Base-by-base conservation (phyloP, 2,329 filamentous ascomycete species). In the Paecilomyces formosus region DNA sequence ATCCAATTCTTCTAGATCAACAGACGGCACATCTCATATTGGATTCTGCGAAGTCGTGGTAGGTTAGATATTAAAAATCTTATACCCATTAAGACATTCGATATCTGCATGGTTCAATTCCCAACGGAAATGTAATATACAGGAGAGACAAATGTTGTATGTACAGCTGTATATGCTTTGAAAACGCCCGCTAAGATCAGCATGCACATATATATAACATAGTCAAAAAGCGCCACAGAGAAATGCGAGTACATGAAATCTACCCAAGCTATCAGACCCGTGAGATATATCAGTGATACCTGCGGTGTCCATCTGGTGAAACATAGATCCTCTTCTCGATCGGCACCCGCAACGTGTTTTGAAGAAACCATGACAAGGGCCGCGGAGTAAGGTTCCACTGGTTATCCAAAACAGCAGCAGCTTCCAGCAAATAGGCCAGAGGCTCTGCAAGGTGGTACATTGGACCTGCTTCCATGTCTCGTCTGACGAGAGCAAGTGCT, bases 291-390 rank as follows among this genome's bases (percentile, higher is more conserved):
- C 5, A 30, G 28, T n/a, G 6, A 18, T 18, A 13, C 35, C 15
- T 45, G 39, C 8, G 4, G 39, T 18, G 5, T 8, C 18, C 39
- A 18, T 45, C 39, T 4, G n/a, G n/a, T n/a, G 6, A 2, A 8
- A 45, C n/a, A 45, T 45, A 45, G 18, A 3, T 4, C 21, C 56
- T 55, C 30, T 62, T 57, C 39, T 60, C 57, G 33, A 72, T 60
- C 18, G 68, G 68, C n/a, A 76, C 62, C 9, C 65, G 56, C 12
- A 76, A 71, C 24, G 68, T 65, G 57, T 74, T 70, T 45, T 73
- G 61, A 52, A 74, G 58, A 57, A 71, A 60, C 68, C 70, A 73
- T 3, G 61, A 56, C 35, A 65, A 61, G 2, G 69, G 64, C 30
- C 65, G 63, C 6, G 68, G 68, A 4, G 59, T 53, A 13, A 53